Evolutionary conservation across 495 filamentous ascomycete species (phyloP).

Genomic region (Pseudevernia furfuracea): DNA sequence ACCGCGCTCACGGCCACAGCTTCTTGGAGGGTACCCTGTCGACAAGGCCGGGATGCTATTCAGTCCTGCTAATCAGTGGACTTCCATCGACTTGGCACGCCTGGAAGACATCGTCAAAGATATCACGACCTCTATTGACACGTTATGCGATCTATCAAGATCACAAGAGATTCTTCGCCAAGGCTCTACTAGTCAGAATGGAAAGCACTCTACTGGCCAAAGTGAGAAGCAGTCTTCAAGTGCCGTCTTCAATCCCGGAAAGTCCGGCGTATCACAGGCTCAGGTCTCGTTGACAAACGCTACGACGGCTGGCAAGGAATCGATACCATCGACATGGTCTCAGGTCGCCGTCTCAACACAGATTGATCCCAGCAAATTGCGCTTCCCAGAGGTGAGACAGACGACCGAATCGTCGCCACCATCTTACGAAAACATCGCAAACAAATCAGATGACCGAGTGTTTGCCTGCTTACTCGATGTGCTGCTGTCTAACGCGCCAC

Average conservation of each 20-base stretch:
- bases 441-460: conserved; percentile 22
- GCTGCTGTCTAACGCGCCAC: not conserved
- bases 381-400: conserved; percentile 14
- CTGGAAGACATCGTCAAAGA: conserved; percentile 60
- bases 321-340: conserved; percentile 1
- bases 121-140: conserved; percentile 79
- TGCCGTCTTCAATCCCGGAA: conserved; percentile 1
- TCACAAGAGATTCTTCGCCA: conserved; percentile 48
- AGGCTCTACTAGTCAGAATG: conserved; percentile 10
- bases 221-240: conserved; percentile 32
- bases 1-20: conserved; percentile 27
- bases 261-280: conserved; percentile 2
- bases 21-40: conserved; percentile 23
- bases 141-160: conserved; percentile 75
- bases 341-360: conserved; percentile 17
- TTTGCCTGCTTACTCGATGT: conserved; percentile 20
- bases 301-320: not conserved
- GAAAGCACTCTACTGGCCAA: conserved; percentile 18
- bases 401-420: conserved; percentile 21
- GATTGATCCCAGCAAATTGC: conserved; percentile 19
- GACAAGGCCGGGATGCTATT: conserved; percentile 29
- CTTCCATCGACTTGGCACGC: conserved; percentile 42
- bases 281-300: not conserved
- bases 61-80: conserved; percentile 35
- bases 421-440: conserved; percentile 24